Evolutionary conservation across 164 flowering plant species (phyloP), one percentile per base, ranked within the genome.

Genomic region (Magnolia changhungtana): DNA sequence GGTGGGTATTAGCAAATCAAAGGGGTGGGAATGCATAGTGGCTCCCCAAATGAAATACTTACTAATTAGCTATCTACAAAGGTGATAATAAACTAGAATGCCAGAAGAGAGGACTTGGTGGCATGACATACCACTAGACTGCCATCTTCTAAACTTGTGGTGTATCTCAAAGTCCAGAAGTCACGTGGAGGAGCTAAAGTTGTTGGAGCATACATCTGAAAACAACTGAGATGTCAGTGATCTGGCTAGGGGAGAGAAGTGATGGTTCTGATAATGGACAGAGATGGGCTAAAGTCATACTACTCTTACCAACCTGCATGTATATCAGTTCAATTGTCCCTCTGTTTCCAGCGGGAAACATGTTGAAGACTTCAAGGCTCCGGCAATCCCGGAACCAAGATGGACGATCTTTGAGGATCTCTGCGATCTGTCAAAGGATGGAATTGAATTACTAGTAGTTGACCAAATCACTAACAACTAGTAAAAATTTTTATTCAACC

Each of bases 301-400:
- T 66, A 21, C n/a, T 71, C 18, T 49, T 58, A 9, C 67, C 74
- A 49, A 93, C 98, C 97, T 95, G 99, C 74, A 91, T 90, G 75
- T 93, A 91, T 21, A 95, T 50, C 71, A 95, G 91, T 77, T 95
- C 99, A 74, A 95, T 89, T 67, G 92, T 91, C 79, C 97, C 98
- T 20, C 95, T 98, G 81, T 89, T 93, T 75, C 94, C 97, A 81
- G 97, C 88, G 45, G 96, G 94, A 78, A 91, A 87, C 88, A 89
- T 85, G 19, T 94, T 90, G 81, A 87, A 89, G 75, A 95, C 90
- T 81, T 95, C 96, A 71, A 89, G 92, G 88, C 84, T 93, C 87
- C 98, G 92, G 80, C 98, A 95, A 75, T 95, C 98, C 63, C 95
- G 96, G 83, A 90, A 95, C 98, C 99, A 95, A 82, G 92, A 87